Conservation (phyloP, 2,329 filamentous ascomycete genomes). For the Botryotinia calthae region DNA sequence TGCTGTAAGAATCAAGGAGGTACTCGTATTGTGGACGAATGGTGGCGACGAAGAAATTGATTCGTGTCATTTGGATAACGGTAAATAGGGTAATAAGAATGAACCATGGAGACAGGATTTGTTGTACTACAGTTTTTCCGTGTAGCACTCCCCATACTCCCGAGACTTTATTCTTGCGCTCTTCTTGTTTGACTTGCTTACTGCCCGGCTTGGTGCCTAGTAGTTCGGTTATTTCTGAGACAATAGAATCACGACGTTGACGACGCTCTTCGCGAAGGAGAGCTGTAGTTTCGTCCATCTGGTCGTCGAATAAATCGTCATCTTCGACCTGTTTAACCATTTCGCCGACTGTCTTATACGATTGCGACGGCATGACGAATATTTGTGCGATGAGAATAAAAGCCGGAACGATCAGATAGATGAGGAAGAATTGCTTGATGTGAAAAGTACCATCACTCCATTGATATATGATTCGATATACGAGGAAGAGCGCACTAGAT, state of each 20-base stretch:
- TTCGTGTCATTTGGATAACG: conserved; percentile 71
- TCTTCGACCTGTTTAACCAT: conserved; percentile 70
- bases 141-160: conserved; percentile 89
- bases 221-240: conserved; percentile 70
- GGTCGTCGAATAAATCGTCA: conserved; percentile 49
- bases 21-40: conserved; percentile 78
- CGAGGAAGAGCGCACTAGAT: conserved; percentile 72
- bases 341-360: conserved; percentile 83
- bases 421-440: conserved; percentile 66
- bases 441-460: conserved; percentile 55
- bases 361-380: conserved; percentile 68
- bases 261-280: conserved; percentile 48
- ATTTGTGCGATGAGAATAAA: conserved; percentile 66
- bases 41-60: conserved; percentile 92
- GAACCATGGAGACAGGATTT: conserved; percentile 82
- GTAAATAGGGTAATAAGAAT: conserved; percentile 77
- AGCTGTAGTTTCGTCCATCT: conserved; percentile 50
- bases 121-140: conserved; percentile 63
- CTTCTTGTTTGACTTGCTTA: conserved; percentile 64
- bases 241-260: conserved; percentile 39
- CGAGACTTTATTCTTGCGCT: conserved; percentile 61
- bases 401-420: conserved; percentile 68
- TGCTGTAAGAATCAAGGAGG: conserved; percentile 60
- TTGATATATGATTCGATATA: conserved; percentile 71
- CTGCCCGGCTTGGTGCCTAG: conserved; percentile 64